A percentile compares a stretch with the other conserved stretches of the same genome.
Conservation (phyloP, 331 rosid genomes). For the Pyrus hybrid region DNA sequence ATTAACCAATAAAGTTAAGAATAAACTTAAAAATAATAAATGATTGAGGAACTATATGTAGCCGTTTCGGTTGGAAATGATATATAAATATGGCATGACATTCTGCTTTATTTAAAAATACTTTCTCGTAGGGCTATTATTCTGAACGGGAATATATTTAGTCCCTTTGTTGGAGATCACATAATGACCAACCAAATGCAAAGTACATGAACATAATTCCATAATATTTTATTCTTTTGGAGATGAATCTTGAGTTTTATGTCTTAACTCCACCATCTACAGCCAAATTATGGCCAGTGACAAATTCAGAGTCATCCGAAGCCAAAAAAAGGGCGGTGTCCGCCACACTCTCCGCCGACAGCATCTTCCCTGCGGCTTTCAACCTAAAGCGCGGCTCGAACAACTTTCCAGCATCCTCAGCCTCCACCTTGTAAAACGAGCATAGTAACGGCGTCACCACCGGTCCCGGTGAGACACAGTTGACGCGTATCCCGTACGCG, state of each 20-base stretch:
- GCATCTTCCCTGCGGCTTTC: neutral
- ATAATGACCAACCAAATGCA: no score
- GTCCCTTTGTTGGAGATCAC: fast-evolving
- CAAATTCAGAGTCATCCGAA: constrained; percentile 32
- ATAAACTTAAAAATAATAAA: no score
- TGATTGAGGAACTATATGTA: fast-evolving
- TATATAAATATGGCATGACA: no score
- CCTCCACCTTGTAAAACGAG: neutral
- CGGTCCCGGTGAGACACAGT: constrained; percentile 12
- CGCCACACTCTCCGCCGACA: neutral
- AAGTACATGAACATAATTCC: no score
- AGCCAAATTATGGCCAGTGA: constrained; percentile 42
- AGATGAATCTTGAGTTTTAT: constrained; percentile 15
- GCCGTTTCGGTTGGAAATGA: fast-evolving
- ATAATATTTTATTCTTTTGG: no score
- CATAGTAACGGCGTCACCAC: neutral
- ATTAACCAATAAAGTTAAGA: no score
- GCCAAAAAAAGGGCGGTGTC: constrained; percentile 39
- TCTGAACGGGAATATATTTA: no score
- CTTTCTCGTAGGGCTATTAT: fast-evolving
- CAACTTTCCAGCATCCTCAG: neutral
- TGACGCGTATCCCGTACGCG: neutral
- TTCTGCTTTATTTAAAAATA: no score
- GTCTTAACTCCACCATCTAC: constrained; percentile 29
- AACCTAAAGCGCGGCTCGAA: neutral